Base-by-base conservation (phyloP, 345 rosid species). In the Boechera stricta region DNA sequence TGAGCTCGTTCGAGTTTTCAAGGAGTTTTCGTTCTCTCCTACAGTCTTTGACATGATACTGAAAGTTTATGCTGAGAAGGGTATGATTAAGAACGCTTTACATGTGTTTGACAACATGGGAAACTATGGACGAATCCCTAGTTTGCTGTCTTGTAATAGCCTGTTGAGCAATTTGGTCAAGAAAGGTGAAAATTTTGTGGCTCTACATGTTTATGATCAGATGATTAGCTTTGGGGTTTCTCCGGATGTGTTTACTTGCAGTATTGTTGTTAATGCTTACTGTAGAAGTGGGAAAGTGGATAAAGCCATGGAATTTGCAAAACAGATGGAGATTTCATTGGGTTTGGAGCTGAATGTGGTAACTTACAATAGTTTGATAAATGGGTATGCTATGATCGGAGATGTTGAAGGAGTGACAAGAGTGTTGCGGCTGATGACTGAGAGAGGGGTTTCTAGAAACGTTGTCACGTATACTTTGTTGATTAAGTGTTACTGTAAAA, bases 71-170 rank as follows among this genome's bases (percentile, higher is more conserved):
- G 87, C 88, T 3, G 84, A 87, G 76, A 89, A 81, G 42, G 87
- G 89, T 39, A 71, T 87, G 94, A 8, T 73, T 21, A 85, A 74
- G 90, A 78, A 83, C 72, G 98, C 97, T 39, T 81, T 94, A 67
- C 82, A 90, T 24, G 97, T 91, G 82, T 94, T 94, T 77, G 98
- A 94, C 79, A 89, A 94, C 75, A 91, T 94, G 91, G 84, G 87
- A 5, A 84, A 79, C 28, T 64, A 41, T 49, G 88, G 91, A 29
- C 77, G 88, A 10, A 52, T 82, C 12, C 97, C 98, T 1, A 91
- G 93, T 71, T 80, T 87, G 78, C 62, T 86, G 32, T 89, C 96
- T 57, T 91, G 96, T 72, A 91, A 91, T 73, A 80, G 88, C 57
- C 76, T 94, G 82, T 73, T 94, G 77, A 90, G 91, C 62, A 73